A percentile compares a stretch with the other conserved stretches of the same genome.
These are phyloP conservation scores for Mucor mucedo DNA, from an alignment of 371 early-diverging fungal species.

Conservation along the genomic window DNA sequence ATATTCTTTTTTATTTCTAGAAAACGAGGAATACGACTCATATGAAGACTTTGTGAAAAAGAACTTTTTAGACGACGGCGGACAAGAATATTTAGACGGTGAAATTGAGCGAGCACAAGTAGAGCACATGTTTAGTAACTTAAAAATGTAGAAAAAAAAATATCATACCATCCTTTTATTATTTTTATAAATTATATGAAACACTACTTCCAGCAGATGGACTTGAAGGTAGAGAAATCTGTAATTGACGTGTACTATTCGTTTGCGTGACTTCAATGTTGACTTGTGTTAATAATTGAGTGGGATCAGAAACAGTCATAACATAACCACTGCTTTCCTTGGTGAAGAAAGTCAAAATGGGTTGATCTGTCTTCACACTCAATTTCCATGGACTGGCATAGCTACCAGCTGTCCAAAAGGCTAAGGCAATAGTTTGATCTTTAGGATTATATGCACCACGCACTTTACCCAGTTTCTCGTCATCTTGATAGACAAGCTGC, in stretches of 20 bases:
- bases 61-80: slow-evolving; percentile 42
- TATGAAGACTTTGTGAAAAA: slow-evolving; percentile 47
- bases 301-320: slow-evolving; percentile 35
- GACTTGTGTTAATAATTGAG: slow-evolving; percentile 23
- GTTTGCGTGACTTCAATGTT: slow-evolving; percentile 4
- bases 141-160: slow-evolving; percentile 28
- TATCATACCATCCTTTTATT: slow-evolving; percentile 1
- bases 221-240: slow-evolving; percentile 12
- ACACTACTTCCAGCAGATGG: slow-evolving; percentile 22
- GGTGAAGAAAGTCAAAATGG: slow-evolving; percentile 22
- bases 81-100: slow-evolving; percentile 37
- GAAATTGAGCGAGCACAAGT: slow-evolving; percentile 43
- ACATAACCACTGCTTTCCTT: neutral
- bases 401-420: slow-evolving; percentile 30
- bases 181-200: slow-evolving; percentile 8
- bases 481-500: slow-evolving; percentile 19
- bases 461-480: slow-evolving; percentile 6
- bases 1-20: neutral
- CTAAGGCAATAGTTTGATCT: slow-evolving; percentile 18
- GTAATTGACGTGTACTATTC: neutral
- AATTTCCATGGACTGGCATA: slow-evolving; percentile 8
- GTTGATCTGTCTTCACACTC: slow-evolving; percentile 9
- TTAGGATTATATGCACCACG: slow-evolving; percentile 19
- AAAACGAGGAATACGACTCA: slow-evolving; percentile 26
- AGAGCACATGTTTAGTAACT: slow-evolving; percentile 36